Conservation (phyloP, 179 eudicot genomes). For the Monotropa hypopitys region DNA sequence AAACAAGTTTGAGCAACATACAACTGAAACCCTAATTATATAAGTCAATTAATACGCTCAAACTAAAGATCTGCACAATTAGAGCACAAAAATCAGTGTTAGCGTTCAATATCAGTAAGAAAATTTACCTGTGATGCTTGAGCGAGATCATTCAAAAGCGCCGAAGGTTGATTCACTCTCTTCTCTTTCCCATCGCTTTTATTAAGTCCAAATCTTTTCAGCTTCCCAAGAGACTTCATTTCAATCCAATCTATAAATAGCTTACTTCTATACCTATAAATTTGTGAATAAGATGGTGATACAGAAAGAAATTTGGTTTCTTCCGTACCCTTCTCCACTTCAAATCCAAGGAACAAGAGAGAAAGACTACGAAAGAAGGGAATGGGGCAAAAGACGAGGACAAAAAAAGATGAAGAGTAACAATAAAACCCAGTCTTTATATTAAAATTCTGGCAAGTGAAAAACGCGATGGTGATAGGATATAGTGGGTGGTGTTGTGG, state of each 20-base stretch:
- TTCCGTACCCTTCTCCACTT: background rate
- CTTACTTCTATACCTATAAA: background rate
- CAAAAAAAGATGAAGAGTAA: background rate
- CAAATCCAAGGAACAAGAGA: background rate
- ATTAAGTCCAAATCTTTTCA: constrained; percentile 46
- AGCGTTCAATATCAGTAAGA: background rate
- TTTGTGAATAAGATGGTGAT: background rate
- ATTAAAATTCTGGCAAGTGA: background rate
- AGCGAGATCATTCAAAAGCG: constrained; percentile 43
- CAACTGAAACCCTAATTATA: constrained; percentile 3
- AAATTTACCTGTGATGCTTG: constrained; percentile 57
- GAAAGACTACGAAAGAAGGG: background rate
- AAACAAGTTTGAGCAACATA: background rate
- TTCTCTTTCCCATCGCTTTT: constrained; percentile 38
- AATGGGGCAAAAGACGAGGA: background rate
- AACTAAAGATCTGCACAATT: background rate
- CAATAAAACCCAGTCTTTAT: background rate
- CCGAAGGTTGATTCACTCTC: constrained; percentile 32
- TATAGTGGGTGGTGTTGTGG: too few species aligned
- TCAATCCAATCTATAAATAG: background rate
- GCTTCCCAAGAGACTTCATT: constrained; percentile 65
- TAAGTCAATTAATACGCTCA: background rate
- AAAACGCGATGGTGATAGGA: background rate
- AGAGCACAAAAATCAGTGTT: background rate
- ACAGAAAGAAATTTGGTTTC: background rate